phyloP scores from a whole-genome alignment of 352 stramenopile species.

The Phytophthora quininea region DNA sequence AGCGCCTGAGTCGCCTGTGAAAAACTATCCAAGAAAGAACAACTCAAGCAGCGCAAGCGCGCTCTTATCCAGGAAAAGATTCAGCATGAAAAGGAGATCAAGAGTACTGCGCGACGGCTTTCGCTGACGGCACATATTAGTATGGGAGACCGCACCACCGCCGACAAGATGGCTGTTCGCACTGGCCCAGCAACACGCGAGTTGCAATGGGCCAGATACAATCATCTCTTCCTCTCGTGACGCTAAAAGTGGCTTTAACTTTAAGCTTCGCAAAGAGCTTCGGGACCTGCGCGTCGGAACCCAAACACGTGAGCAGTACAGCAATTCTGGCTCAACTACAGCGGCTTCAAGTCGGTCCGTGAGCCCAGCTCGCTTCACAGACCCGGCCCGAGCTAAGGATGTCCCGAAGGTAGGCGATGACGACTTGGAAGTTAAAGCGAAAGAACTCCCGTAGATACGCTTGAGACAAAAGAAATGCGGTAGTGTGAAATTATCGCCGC shows the following conservation, averaged over 20 bases:
- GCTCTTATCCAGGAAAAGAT: slow-evolving; percentile 70
- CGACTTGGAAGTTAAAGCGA: neutral
- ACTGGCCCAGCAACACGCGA: slow-evolving; percentile 62
- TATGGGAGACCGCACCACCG: slow-evolving; percentile 50
- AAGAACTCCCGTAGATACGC: neutral
- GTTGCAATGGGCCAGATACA: slow-evolving; percentile 58
- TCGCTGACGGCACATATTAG: slow-evolving; percentile 68
- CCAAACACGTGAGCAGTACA: slow-evolving; percentile 24
- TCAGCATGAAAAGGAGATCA: slow-evolving; percentile 68
- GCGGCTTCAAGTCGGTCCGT: slow-evolving; percentile 34
- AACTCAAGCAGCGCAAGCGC: slow-evolving; percentile 70
- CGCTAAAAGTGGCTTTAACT: slow-evolving; percentile 71
- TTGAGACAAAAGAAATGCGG: slow-evolving; percentile 2
- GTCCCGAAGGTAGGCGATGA: too few species aligned
- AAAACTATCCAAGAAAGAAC: slow-evolving; percentile 89
- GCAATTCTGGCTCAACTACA: slow-evolving; percentile 35
- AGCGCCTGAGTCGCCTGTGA: slow-evolving; percentile 29
- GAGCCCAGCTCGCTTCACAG: slow-evolving; percentile 21
- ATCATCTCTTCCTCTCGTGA: slow-evolving; percentile 73
- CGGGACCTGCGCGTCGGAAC: slow-evolving; percentile 41
- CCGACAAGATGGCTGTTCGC: slow-evolving; percentile 63
- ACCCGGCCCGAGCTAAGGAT: slow-evolving; percentile 1
- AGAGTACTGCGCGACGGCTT: slow-evolving; percentile 64
- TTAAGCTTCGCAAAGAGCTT: slow-evolving; percentile 69
- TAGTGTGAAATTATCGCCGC: too few species aligned